Conservation (phyloP, 352 stramenopile species). For the Elongisporangium prolatum region DNA sequence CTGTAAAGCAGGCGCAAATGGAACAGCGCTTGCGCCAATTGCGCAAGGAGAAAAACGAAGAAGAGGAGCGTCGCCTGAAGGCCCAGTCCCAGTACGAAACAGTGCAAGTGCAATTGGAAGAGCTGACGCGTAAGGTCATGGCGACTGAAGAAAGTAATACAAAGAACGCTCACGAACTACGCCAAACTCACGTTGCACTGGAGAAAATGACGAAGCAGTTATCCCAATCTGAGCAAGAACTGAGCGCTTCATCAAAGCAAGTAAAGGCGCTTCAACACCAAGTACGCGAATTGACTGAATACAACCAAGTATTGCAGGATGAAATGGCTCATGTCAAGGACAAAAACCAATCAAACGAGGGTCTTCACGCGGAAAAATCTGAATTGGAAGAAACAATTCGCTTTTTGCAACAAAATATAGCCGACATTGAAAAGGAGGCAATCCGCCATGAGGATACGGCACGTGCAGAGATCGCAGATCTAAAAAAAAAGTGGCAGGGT, state of each 20-base stretch:
- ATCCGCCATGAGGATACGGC: conserved; percentile 56
- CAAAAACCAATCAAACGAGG: conserved; percentile 40
- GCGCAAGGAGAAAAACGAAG: conserved; percentile 76
- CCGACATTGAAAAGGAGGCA: conserved; percentile 48
- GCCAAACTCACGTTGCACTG: conserved; percentile 13
- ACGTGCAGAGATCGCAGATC: conserved; percentile 39
- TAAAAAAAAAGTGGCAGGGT: conserved; percentile 82
- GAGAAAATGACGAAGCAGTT: conserved; percentile 24
- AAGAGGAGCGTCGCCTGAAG: conserved; percentile 54
- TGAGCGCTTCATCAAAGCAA: conserved; percentile 10
- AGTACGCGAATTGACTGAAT: conserved; percentile 20
- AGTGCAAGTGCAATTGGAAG: conserved; percentile 37
- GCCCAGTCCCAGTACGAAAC: conserved; percentile 50
- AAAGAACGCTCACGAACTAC: conserved; percentile 30
- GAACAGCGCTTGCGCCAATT: conserved; percentile 64
- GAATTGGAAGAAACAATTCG: conserved; percentile 59
- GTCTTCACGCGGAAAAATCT: conserved; percentile 40
- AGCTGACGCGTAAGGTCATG: conserved; percentile 42
- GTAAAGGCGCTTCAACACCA: conserved; percentile 18
- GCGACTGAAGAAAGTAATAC: conserved; percentile 47
- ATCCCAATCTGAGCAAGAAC: conserved; percentile 22
- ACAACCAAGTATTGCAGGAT: conserved; percentile 28
- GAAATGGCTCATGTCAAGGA: conserved; percentile 38
- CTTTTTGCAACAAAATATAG: conserved; percentile 54
- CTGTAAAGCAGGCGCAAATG: conserved; percentile 70